Conservation (phyloP, 2,329 filamentous ascomycete genomes). For the Cordyceps fumosorosea region DNA sequence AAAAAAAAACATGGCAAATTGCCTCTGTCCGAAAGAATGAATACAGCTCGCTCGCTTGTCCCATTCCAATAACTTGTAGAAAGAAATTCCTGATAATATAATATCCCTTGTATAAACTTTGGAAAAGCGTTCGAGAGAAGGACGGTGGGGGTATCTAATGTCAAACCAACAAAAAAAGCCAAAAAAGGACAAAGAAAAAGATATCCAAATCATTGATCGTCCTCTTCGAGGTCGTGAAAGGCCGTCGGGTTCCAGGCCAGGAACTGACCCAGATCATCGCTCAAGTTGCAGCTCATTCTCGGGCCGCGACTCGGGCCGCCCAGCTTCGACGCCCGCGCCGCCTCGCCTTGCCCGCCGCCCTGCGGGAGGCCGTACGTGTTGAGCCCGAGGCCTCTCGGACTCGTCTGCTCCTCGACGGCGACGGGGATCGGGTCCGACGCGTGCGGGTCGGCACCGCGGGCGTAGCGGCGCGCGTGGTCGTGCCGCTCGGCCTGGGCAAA, state of each 20-base stretch:
- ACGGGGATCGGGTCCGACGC: constrained; percentile 7
- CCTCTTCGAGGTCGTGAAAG: constrained; percentile 27
- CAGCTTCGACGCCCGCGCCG: not conserved
- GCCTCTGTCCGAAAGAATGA: constrained; percentile 7
- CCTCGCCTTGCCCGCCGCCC: not conserved
- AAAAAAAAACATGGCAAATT: not conserved
- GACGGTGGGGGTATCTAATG: constrained; percentile 9
- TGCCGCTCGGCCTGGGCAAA: constrained; percentile 8
- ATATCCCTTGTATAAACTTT: not conserved
- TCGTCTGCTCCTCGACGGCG: not conserved
- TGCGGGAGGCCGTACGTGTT: not conserved
- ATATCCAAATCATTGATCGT: constrained; percentile 20
- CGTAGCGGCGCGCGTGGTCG: not conserved
- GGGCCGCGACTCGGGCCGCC: constrained; percentile 23
- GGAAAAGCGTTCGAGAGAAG: not conserved
- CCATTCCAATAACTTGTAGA: not conserved
- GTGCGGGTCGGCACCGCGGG: not conserved
- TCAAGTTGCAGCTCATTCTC: constrained; percentile 56
- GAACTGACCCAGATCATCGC: constrained; percentile 53
- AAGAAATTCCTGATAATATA: not conserved
- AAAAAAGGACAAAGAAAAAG: constrained; percentile 6
- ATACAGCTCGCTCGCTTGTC: not conserved
- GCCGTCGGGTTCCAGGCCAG: constrained; percentile 51
- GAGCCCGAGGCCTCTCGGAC: not conserved
- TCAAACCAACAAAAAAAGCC: constrained; percentile 1